A percentile compares a stretch with the other conserved stretches of the same genome.
Conservation (phyloP, 2,329 filamentous ascomycete species). For the Dryadomyces quercus-mongolicae region DNA sequence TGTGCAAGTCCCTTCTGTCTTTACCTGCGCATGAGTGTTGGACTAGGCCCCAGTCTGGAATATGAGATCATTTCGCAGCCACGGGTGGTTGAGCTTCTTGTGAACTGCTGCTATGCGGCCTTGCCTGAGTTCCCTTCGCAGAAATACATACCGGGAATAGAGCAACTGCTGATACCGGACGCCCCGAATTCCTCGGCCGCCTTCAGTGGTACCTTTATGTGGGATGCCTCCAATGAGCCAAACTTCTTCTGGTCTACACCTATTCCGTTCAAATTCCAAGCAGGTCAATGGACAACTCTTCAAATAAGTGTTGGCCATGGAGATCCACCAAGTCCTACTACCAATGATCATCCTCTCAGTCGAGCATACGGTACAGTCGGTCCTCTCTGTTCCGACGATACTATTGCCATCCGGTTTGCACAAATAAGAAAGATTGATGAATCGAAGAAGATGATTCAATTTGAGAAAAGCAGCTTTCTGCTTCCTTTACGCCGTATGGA, state of each 20-base stretch:
- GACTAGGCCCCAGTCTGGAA: constrained; percentile 75
- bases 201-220: not conserved
- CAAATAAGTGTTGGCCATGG: not conserved
- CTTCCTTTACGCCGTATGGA: not conserved
- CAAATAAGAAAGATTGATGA: not conserved
- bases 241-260: not conserved
- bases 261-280: not conserved
- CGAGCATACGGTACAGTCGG: not conserved
- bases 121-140: constrained; percentile 1
- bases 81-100: constrained; percentile 69
- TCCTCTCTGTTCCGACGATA: not conserved
- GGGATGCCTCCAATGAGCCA: not conserved
- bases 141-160: not conserved
- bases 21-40: constrained; percentile 80
- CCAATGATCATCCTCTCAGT: not conserved
- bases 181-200: not conserved
- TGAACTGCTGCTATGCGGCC: constrained; percentile 66
- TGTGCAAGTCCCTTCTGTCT: constrained; percentile 66
- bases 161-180: not conserved
- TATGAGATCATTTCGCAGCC: constrained; percentile 72
- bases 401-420: not conserved
- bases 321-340: not conserved
- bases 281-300: not conserved
- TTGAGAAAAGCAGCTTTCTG: not conserved
- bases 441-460: not conserved